phyloP scores from a whole-genome alignment of 345 rosid genomes.

The Salix caprea region DNA sequence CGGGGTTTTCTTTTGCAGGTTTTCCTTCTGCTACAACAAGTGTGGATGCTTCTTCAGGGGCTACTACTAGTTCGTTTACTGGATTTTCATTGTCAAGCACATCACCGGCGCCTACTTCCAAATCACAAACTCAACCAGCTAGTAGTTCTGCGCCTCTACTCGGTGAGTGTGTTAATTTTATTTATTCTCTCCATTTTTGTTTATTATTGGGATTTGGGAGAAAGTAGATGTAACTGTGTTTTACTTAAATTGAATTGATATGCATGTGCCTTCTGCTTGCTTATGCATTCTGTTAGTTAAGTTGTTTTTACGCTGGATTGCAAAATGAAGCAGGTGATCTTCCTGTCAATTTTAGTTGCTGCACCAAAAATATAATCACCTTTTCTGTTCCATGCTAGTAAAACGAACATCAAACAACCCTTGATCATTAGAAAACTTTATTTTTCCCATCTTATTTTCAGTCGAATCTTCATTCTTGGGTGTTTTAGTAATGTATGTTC shows the following conservation, averaged over 20 bases:
- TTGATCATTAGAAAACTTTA: neutral
- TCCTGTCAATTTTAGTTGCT: neutral
- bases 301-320: neutral
- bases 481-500: neutral
- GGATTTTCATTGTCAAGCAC: constrained; percentile 56
- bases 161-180: constrained; percentile 43
- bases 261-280: neutral
- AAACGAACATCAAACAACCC: neutral
- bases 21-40: constrained; percentile 34
- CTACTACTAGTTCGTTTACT: constrained; percentile 49
- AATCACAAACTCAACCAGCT: constrained; percentile 48
- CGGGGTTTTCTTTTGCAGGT: constrained; percentile 44
- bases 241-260: neutral
- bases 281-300: neutral
- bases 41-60: constrained; percentile 40
- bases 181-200: neutral
- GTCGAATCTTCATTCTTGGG: neutral
- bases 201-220: neutral
- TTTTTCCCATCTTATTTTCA: neutral
- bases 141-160: constrained; percentile 37
- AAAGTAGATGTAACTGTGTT: neutral
- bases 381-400: too few relatives aligned
- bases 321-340: neutral
- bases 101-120: constrained; percentile 41
- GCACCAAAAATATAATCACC: too few relatives aligned